Evolutionary conservation across 345 rosid genomes (phyloP).

Genomic region (Excoecaria cochinchinensis): DNA sequence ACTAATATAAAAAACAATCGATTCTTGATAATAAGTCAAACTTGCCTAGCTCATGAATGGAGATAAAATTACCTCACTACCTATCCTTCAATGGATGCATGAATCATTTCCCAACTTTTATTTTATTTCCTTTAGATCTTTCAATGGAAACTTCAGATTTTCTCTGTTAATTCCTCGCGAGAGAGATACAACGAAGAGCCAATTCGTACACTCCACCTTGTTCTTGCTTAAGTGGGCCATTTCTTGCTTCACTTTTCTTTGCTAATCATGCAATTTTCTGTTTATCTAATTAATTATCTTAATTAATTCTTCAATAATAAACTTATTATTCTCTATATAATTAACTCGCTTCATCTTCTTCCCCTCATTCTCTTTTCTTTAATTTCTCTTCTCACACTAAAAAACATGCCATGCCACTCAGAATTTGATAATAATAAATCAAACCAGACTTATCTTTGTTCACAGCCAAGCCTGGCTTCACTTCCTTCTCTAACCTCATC

Average conservation of each 20-base stretch:
- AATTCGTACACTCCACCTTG: not conserved
- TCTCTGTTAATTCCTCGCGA: constrained; percentile 1
- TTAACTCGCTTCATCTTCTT: constrained; percentile 17
- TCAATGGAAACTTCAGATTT: constrained; percentile 16
- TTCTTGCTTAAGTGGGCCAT: constrained; percentile 5
- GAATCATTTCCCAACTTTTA: constrained; percentile 15
- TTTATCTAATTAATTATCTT: not conserved
- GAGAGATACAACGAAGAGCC: not conserved
- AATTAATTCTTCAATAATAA: not conserved
- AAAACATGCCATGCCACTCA: constrained; percentile 31
- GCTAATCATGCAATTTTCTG: constrained; percentile 7
- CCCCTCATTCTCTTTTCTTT: constrained; percentile 7
- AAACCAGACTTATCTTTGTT: constrained; percentile 19
- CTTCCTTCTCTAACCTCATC: constrained; percentile 37
- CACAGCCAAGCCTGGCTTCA: constrained; percentile 45
- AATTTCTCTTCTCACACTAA: not conserved
- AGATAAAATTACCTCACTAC: constrained; percentile 3
- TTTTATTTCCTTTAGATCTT: not conserved
- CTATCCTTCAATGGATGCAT: constrained; percentile 9
- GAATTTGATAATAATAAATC: constrained; percentile 22
- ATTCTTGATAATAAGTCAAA: not conserved
- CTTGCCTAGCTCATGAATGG: not conserved
- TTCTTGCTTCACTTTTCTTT: constrained; percentile 20
- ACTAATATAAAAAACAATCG: no score
- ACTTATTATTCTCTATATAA: constrained; percentile 15